These are phyloP conservation scores for Ustilago xerochloae DNA, from an alignment of 1,284 basidiomycete species.

Conservation along the genomic window DNA sequence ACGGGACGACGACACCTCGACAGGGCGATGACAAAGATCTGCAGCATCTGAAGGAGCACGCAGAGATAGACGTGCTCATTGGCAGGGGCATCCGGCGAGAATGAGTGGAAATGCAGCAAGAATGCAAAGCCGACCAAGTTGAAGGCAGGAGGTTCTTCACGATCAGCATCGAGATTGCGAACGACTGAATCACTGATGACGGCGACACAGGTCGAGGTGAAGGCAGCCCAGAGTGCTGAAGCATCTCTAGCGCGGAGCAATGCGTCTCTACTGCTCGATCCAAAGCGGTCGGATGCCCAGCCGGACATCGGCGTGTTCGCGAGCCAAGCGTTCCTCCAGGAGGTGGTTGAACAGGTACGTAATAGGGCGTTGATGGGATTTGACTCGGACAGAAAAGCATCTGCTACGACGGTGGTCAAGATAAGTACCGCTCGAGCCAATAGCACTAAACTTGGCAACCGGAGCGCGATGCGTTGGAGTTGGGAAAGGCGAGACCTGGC, in stretches of 20 bases:
- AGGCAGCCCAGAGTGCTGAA: constrained; percentile 45
- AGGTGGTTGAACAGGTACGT: constrained; percentile 1
- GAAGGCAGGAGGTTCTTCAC: constrained; percentile 58
- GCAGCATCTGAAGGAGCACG: constrained; percentile 53
- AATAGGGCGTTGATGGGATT: constrained; percentile 18
- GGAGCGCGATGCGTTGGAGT: constrained; percentile 43
- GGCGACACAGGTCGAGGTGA: constrained; percentile 43
- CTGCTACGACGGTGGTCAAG: constrained; percentile 37
- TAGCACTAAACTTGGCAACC: constrained; percentile 52
- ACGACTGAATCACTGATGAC: constrained; percentile 45
- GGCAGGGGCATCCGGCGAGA: constrained; percentile 47
- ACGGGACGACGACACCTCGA: constrained; percentile 41
- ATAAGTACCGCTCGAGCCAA: constrained; percentile 44
- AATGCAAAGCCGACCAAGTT: constrained; percentile 63
- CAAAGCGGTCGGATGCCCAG: constrained; percentile 39
- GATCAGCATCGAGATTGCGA: constrained; percentile 53
- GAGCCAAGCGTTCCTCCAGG: constrained; percentile 49
- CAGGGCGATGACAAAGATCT: constrained; percentile 45
- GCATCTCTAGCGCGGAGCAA: constrained; percentile 41
- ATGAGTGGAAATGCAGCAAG: constrained; percentile 57
- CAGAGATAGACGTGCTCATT: constrained; percentile 61
- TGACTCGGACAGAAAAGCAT: constrained; percentile 29
- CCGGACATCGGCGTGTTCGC: constrained; percentile 25
- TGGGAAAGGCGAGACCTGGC: constrained; percentile 34
- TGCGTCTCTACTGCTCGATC: constrained; percentile 30